A percentile compares a stretch with the other conserved stretches of the same genome.
These are phyloP conservation scores for Solanum appendiculatum DNA, from an alignment of 257 asterid species.

Conservation along the genomic window DNA sequence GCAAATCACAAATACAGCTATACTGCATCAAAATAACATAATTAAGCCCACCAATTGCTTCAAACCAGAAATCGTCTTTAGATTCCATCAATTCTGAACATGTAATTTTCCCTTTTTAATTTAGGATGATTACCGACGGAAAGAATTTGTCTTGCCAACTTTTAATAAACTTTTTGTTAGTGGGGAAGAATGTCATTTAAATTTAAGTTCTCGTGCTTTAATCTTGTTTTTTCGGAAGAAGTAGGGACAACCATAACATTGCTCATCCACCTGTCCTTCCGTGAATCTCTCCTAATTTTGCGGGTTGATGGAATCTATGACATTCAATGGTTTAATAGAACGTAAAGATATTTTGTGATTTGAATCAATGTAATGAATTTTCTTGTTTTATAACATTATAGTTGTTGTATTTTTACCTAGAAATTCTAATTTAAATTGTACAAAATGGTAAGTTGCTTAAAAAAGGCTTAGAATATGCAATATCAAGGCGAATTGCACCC, in stretches of 20 bases:
- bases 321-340: background rate
- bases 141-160: background rate
- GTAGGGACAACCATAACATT: background rate
- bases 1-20: background rate
- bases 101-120: background rate
- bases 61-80: background rate
- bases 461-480: background rate
- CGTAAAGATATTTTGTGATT: background rate
- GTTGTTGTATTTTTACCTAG: background rate
- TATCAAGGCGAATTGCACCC: background rate
- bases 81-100: background rate
- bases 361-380: background rate
- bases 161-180: background rate
- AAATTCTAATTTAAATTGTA: background rate
- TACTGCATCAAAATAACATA: background rate
- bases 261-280: background rate
- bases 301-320: background rate
- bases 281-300: background rate
- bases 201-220: background rate
- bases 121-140: background rate
- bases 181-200: background rate
- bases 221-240: background rate
- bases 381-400: background rate
- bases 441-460: background rate
- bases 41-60: background rate